Base-by-base conservation (phyloP, 2,329 filamentous ascomycete species). In the Pyrenochaeta sp. region DNA sequence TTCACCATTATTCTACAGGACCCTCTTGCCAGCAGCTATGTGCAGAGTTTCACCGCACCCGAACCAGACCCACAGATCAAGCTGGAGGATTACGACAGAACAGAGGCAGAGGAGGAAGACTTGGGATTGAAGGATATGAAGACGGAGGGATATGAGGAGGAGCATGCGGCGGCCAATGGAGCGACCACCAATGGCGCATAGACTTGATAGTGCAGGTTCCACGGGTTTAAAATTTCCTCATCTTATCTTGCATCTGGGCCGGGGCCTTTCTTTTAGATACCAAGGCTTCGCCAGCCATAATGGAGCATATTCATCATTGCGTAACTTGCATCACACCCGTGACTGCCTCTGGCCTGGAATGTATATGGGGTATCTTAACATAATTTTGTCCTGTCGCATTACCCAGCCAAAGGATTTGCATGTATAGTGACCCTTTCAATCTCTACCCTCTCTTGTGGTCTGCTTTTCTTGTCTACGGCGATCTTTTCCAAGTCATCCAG, bases 71-170 rank as follows among this genome's bases (percentile, higher is more conserved):
- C 89, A 14, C 90, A 95, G 77, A 90, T 99, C 72, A 87, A 84
- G 51, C 83, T 86, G 2, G 90, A 91, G 77, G 90, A 91, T 27
- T 99, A 99, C 74, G 86, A 90, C 54, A 85, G 95, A 56, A 97
- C 94, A 0, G 87, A 89, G 0, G 91, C 97, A 74, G 95, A 99
- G 72, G 91, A 97, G 77, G 95, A 99, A 69, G 91, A 97, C 54
- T 80, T 99, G 10, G 95, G 95, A 0, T 79, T 99, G 61, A 87
- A 81, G 54, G 95, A 99, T 71, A 99, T 99, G 88, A 95, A 94
- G 83, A 87, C 88, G 0, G 93, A 98, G 75, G 88, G 87, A 0
- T 98, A 99, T 70, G 89, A 89, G 74, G 81, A 87, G 56, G 67
- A 60, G 50, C 64, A 69, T 49, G 66, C 65, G 23, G 62, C 66